phyloP scores from a whole-genome alignment of 192 early-diverging fungal species.

The Jimgerdemannia lactiflua region DNA sequence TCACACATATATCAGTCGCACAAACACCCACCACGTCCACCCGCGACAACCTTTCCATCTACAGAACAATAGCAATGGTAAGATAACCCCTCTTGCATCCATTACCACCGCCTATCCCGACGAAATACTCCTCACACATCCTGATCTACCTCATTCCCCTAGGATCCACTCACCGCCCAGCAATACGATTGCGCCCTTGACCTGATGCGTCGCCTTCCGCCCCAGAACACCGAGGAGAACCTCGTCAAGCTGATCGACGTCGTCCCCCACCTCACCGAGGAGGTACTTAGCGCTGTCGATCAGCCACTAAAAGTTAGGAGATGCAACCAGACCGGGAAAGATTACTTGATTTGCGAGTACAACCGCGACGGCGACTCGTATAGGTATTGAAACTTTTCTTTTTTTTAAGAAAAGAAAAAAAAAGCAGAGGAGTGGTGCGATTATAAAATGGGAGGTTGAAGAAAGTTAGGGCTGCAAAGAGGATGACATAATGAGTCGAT shows the following conservation, averaged over 20 bases:
- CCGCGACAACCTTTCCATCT: too few relatives aligned
- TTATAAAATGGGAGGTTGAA: too few relatives aligned
- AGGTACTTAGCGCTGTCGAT: slow-evolving; percentile 88
- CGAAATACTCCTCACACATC: neutral
- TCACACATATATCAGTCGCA: slow-evolving; percentile 30
- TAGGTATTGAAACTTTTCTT: slow-evolving; percentile 45
- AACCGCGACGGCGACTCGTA: slow-evolving; percentile 96
- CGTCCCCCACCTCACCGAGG: slow-evolving; percentile 84
- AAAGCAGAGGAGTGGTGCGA: neutral
- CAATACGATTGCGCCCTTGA: slow-evolving; percentile 87
- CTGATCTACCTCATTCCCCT: neutral
- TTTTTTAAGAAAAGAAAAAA: slow-evolving; percentile 3
- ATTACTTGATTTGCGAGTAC: slow-evolving; percentile 92
- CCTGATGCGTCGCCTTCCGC: slow-evolving; percentile 95
- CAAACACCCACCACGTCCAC: neutral
- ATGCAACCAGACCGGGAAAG: slow-evolving; percentile 68
- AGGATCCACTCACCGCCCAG: slow-evolving; percentile 8
- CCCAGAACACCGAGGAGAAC: slow-evolving; percentile 87
- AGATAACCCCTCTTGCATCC: neutral
- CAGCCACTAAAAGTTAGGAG: slow-evolving; percentile 82
- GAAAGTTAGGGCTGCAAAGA: too few relatives aligned
- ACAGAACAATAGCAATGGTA: neutral
- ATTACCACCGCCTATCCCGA: neutral
- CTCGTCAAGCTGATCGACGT: slow-evolving; percentile 79
- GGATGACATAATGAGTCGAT: too few relatives aligned